phyloP scores from a whole-genome alignment of 2,329 filamentous ascomycete genomes.

The Fusarium clavum region DNA sequence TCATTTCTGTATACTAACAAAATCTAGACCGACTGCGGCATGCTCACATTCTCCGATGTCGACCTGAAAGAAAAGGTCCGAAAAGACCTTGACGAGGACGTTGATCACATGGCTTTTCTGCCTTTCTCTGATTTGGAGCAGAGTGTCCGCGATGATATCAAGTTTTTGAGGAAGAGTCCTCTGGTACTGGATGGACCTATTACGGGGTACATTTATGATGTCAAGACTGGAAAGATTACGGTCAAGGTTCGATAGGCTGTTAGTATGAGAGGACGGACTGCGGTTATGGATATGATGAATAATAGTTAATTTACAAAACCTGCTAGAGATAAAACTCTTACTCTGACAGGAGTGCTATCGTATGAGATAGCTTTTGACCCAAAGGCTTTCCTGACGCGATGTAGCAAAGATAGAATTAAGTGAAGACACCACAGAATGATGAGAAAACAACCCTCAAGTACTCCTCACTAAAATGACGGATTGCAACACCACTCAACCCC shows the following conservation, averaged over 20 bases:
- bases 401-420: neutral
- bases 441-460: neutral
- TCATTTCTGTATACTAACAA: neutral
- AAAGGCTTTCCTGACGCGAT: neutral
- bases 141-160: conserved; percentile 74
- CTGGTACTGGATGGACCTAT: conserved; percentile 72
- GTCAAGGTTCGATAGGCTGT: conserved; percentile 21
- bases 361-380: no score
- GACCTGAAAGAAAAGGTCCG: conserved; percentile 67
- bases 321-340: neutral
- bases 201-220: conserved; percentile 82
- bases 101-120: conserved; percentile 70
- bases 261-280: no score
- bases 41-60: conserved; percentile 74
- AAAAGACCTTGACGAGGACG: conserved; percentile 66
- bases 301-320: neutral
- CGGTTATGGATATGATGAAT: neutral
- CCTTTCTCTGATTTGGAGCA: conserved; percentile 72
- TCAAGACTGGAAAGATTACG: conserved; percentile 72
- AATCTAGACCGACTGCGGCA: conserved; percentile 57
- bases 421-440: neutral
- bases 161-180: conserved; percentile 68
- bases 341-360: neutral
- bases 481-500: neutral
- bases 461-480: neutral